Evolutionary conservation across 495 filamentous ascomycete genomes (phyloP).

Genomic region (Annulohypoxylon stygium): DNA sequence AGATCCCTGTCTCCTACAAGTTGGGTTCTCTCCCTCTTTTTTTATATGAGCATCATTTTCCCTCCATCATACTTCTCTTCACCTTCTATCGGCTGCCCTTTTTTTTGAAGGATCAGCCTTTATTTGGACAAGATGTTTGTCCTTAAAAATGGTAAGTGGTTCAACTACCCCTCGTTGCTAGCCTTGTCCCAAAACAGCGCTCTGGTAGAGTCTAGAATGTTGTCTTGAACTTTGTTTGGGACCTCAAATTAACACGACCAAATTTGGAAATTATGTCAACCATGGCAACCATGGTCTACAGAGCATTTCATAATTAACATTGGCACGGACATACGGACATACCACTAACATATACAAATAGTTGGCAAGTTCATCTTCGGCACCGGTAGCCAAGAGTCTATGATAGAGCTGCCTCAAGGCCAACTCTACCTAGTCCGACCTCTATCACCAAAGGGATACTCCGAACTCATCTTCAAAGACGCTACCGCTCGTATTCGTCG

Average conservation of each 20-base stretch:
- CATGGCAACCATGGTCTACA: not conserved
- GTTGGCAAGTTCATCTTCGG: slow-evolving; percentile 95
- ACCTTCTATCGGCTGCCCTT: slow-evolving; percentile 4
- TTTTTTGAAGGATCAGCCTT: slow-evolving; percentile 11
- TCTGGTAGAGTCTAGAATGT: not conserved
- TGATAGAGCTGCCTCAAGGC: slow-evolving; percentile 94
- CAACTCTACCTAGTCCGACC: slow-evolving; percentile 98
- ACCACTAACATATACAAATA: slow-evolving; percentile 55
- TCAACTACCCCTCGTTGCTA: slow-evolving; percentile 13
- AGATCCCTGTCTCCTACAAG: slow-evolving; percentile 26
- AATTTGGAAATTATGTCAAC: not conserved
- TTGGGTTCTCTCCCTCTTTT: slow-evolving; percentile 10
- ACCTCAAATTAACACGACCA: not conserved
- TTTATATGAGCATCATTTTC: not conserved
- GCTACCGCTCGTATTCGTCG: slow-evolving; percentile 89
- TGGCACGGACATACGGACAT: not conserved
- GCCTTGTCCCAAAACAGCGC: slow-evolving; percentile 8
- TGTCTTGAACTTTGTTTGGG: slow-evolving; percentile 9
- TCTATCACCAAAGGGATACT: slow-evolving; percentile 94
- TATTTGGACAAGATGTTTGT: slow-evolving; percentile 52
- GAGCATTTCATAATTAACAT: too few species aligned
- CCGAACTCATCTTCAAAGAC: slow-evolving; percentile 99
- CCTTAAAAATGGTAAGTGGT: slow-evolving; percentile 52
- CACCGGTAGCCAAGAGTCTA: slow-evolving; percentile 86
- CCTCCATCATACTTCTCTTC: not conserved